Percentiles rank a stretch among this genome's conserved stretches.
Conservation (phyloP, 2,329 filamentous ascomycete genomes). For the Phialophora verrucosa region DNA sequence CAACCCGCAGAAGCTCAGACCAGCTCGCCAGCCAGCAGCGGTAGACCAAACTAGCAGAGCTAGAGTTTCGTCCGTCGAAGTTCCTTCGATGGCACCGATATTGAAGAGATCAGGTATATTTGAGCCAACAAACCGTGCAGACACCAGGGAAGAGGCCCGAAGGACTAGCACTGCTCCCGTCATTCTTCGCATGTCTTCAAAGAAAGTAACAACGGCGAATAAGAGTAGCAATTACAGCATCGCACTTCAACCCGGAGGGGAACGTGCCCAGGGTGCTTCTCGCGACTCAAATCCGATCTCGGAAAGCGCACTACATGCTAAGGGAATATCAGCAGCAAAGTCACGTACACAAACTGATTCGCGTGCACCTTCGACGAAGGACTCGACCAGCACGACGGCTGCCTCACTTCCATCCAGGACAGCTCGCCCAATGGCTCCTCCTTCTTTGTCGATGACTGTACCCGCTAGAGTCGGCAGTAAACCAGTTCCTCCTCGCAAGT, state of each 20-base stretch:
- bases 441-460: neutral
- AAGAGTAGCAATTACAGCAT: neutral
- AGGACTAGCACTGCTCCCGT: neutral
- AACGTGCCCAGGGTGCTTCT: neutral
- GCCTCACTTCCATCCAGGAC: neutral
- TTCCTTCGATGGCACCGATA: neutral
- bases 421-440: constrained; percentile 15
- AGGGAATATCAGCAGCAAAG: neutral
- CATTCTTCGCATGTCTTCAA: neutral
- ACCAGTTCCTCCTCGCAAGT: constrained; percentile 9
- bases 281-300: neutral
- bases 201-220: neutral
- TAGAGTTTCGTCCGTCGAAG: neutral
- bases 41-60: neutral
- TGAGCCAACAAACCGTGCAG: neutral
- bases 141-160: neutral
- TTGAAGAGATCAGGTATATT: neutral
- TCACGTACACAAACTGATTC: neutral
- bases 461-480: neutral
- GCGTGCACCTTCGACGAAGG: neutral
- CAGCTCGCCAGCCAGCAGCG: neutral
- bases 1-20: constrained; percentile 12
- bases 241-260: neutral
- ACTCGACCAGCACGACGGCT: neutral
- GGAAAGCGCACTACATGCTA: neutral